A percentile compares a stretch with the other conserved stretches of the same genome.
Conservation (phyloP, 192 early-diverging fungal species). For the Globomyces pollinis-pini region DNA sequence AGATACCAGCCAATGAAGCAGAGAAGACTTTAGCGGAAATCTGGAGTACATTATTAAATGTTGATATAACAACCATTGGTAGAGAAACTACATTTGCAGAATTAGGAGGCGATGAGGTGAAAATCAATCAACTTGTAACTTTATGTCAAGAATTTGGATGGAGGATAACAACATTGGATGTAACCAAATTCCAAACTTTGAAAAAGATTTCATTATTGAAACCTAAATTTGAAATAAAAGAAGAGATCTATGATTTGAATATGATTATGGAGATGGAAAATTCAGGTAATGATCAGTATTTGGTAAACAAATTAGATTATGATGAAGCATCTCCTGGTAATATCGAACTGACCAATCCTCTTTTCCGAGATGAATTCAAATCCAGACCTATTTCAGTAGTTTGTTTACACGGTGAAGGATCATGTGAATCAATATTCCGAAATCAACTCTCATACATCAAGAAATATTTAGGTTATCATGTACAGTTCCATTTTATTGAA, state of each 20-base stretch:
- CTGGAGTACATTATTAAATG: neutral
- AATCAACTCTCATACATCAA: slow-evolving; percentile 10
- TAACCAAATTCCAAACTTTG: neutral
- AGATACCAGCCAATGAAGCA: neutral
- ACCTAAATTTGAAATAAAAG: too few relatives aligned
- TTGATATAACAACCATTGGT: neutral
- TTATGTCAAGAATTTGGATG: neutral
- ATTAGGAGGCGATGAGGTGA: slow-evolving; percentile 20
- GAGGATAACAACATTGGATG: neutral
- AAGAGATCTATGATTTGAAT: neutral
- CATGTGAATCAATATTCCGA: neutral
- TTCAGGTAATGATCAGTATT: too few relatives aligned
- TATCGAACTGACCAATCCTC: neutral
- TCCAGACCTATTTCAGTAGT: slow-evolving; percentile 14
- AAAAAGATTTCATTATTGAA: neutral
- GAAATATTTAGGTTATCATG: slow-evolving; percentile 6
- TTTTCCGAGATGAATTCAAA: neutral
- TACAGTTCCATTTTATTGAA: slow-evolving; percentile 12
- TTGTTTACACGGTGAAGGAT: neutral
- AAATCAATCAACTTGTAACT: slow-evolving; percentile 11
- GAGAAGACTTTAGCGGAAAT: neutral
- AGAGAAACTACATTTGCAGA: slow-evolving; percentile 19
- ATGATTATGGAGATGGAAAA: neutral
- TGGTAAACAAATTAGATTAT: too few relatives aligned
- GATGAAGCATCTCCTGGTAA: too few relatives aligned